phyloP scores from a whole-genome alignment of 345 rosid species.

The Sonneratia caseolaris region DNA sequence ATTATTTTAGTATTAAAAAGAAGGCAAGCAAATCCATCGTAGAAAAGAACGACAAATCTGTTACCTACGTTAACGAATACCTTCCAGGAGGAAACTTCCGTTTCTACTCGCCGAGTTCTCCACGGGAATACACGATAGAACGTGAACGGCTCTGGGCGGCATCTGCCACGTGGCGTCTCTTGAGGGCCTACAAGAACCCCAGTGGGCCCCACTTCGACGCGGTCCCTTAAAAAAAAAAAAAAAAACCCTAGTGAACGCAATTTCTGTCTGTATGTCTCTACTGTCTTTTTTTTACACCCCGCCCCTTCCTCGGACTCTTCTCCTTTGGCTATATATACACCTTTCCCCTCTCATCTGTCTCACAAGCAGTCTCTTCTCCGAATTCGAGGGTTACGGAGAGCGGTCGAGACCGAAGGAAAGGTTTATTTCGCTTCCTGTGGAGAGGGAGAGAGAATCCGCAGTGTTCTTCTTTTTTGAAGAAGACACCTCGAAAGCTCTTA shows the following conservation, averaged over 20 bases:
- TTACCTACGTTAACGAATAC: no score
- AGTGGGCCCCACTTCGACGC: background rate
- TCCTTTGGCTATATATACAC: background rate
- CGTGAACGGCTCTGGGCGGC: no score
- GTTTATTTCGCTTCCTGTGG: background rate
- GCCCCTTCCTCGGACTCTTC: background rate
- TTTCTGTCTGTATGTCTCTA: background rate
- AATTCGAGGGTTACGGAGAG: background rate
- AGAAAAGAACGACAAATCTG: no score
- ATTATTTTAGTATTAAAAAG: no score
- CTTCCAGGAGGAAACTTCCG: no score
- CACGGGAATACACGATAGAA: no score
- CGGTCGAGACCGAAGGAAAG: background rate
- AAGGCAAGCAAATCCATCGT: no score
- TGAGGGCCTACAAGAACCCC: background rate
- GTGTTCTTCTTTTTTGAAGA: background rate
- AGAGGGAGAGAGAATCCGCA: background rate
- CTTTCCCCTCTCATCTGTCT: background rate
- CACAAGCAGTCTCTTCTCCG: background rate
- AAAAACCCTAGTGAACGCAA: background rate
- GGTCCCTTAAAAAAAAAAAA: background rate
- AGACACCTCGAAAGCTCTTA: background rate
- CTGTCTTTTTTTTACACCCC: background rate
- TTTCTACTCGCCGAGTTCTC: no score
- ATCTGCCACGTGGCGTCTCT: background rate